These are phyloP conservation scores for Setaria viridis DNA, from an alignment of 202 grass and related monocot genomes.

Conservation along the genomic window DNA sequence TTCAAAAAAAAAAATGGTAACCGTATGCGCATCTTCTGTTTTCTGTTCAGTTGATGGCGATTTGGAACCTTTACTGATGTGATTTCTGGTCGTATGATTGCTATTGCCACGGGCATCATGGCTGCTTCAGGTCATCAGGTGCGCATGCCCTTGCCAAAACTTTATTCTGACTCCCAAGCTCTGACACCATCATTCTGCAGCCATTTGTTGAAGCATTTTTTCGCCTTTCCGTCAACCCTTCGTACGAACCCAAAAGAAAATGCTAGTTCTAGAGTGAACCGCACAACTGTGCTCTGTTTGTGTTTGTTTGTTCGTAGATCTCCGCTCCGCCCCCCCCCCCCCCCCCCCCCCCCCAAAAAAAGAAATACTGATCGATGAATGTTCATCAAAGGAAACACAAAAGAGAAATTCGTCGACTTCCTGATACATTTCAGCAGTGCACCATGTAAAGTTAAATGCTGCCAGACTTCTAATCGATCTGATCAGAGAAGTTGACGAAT, in stretches of 20 bases:
- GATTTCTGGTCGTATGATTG: not conserved
- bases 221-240: not conserved
- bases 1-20: too few species aligned
- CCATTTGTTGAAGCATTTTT: not conserved
- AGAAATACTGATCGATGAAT: not conserved
- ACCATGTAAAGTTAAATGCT: not conserved
- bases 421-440: not conserved
- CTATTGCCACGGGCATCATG: not conserved
- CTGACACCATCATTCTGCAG: slow-evolving; percentile 29
- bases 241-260: not conserved
- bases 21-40: not conserved
- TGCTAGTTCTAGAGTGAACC: not conserved
- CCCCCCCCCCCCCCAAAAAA: too few species aligned
- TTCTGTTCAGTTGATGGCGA: not conserved
- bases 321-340: too few species aligned
- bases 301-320: too few species aligned
- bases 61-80: not conserved
- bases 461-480: not conserved
- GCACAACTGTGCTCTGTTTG: too few species aligned
- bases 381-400: not conserved
- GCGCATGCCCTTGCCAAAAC: slow-evolving; percentile 30
- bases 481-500: not conserved
- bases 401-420: not conserved
- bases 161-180: slow-evolving; percentile 15
- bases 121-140: slow-evolving; percentile 11